Conservation (phyloP, 2,329 filamentous ascomycete species). For the Fusarium sp. region DNA sequence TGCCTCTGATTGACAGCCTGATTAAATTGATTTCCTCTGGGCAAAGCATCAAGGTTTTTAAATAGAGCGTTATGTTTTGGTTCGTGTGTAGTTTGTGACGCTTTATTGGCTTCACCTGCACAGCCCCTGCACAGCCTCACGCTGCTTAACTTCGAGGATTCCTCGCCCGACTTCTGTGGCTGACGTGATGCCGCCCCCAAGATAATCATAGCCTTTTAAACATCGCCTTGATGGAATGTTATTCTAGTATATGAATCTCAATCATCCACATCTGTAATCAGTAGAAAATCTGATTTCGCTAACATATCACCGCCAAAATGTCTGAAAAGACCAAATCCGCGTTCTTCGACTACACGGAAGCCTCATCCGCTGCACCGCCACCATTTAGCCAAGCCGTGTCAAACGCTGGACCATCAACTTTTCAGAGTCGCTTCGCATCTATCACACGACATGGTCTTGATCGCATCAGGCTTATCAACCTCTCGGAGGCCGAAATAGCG, state of each 20-base stretch:
- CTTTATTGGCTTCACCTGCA: neutral
- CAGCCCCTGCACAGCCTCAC: conserved; percentile 1
- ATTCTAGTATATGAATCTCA: accelerated
- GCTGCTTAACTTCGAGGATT: neutral
- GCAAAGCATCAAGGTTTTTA: too few species aligned
- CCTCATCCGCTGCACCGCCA: neutral
- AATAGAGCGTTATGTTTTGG: too few species aligned
- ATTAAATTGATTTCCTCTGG: too few species aligned
- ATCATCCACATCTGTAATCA: accelerated
- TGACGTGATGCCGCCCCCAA: neutral
- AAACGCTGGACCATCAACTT: neutral
- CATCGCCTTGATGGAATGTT: accelerated
- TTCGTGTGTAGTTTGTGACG: too few species aligned
- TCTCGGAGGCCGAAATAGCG: conserved; percentile 1
- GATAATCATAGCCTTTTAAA: neutral
- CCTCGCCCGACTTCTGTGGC: neutral
- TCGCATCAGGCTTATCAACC: conserved; percentile 16
- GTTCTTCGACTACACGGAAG: neutral
- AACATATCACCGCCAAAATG: neutral
- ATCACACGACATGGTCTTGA: neutral
- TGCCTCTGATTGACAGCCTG: too few species aligned
- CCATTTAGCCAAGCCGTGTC: neutral
- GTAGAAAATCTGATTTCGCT: accelerated
- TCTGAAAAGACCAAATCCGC: neutral
- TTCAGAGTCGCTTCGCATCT: neutral